phyloP scores from a whole-genome alignment of 306 rosid genomes.

The Sphenostylis stenocarpa region DNA sequence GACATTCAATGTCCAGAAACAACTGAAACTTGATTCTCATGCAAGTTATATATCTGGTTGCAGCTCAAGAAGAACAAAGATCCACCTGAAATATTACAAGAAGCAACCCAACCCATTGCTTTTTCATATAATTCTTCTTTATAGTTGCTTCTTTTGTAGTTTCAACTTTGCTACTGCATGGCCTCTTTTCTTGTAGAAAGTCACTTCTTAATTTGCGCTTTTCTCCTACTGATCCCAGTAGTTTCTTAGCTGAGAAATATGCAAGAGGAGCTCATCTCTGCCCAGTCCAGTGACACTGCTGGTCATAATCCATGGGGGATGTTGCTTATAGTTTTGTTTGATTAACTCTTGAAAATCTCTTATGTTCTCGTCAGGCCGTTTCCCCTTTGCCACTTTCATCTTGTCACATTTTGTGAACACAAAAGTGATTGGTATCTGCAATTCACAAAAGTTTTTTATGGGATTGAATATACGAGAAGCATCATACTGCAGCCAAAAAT shows the following conservation, averaged over 20 bases:
- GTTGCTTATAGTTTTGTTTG: slow-evolving; percentile 59
- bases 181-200: background rate
- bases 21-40: slow-evolving; percentile 3
- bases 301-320: slow-evolving; percentile 95
- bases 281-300: slow-evolving; percentile 89
- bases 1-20: slow-evolving; percentile 11
- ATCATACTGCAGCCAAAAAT: slow-evolving; percentile 66
- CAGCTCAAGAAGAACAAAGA: slow-evolving; percentile 18
- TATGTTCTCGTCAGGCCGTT: slow-evolving; percentile 78
- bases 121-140: slow-evolving; percentile 19
- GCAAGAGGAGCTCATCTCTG: slow-evolving; percentile 85
- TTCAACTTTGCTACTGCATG: slow-evolving; percentile 6
- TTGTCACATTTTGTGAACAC: slow-evolving; percentile 96
- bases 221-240: slow-evolving; percentile 79
- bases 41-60: slow-evolving; percentile 21
- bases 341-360: slow-evolving; percentile 78
- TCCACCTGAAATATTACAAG: slow-evolving; percentile 10
- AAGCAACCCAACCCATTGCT: background rate
- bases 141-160: slow-evolving; percentile 13
- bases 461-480: slow-evolving; percentile 10
- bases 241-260: slow-evolving; percentile 82
- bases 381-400: slow-evolving; percentile 68
- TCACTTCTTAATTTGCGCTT: background rate
- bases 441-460: slow-evolving; percentile 4
- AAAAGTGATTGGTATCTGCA: slow-evolving; percentile 82